Base-by-base conservation (phyloP, 2,329 filamentous ascomycete genomes). In the Didymella pomorum region DNA sequence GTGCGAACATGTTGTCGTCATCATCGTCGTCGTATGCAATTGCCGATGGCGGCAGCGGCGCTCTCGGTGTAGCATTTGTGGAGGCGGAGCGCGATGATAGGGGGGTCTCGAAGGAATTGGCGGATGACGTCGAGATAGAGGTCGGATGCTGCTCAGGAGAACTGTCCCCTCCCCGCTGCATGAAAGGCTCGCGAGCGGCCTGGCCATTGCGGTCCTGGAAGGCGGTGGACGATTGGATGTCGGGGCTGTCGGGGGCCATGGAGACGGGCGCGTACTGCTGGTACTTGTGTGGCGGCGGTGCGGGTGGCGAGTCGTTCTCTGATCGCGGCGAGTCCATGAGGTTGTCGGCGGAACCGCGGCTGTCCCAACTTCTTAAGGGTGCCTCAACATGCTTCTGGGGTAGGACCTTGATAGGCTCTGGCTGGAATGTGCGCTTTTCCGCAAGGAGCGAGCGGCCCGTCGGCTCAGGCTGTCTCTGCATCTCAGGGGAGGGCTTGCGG, bases 301-400 rank as follows among this genome's bases (percentile, higher is more conserved):
- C 72, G 16, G 73, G 73, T 28, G 71, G 67, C 12, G 71, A 70
- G 39, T 73, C 65, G 64, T 72, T 46, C 61, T 78, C 70, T 44
- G 78, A 73, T 37, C 75, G 66, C 37, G 71, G 72, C 29, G 76
- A 76, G 50, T 76, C 75, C 58, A 85, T 81, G 45, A 84, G 72
- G 31, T 80, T 79, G 51, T 85, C 82, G 52, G 76, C 76, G 2
- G 83, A 84, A 49, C 79, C 78, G 51, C 79, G 80, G 65, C 82
- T 84, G 52, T 79, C 80, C 80, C 81, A 84, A 26, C 83, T 84
- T 62, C 81, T 80, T 52, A 82, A 80, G 16, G 82, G 81, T 18
- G 79, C 73, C 52, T 83, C 81, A 18, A 82, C 72, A 28, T 79
- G 70, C 52, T 77, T 71, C 29, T 77, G 76, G 53, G 75, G 75